phyloP scores from a whole-genome alignment of 192 early-diverging fungal species.

The Linderina pennispora region DNA sequence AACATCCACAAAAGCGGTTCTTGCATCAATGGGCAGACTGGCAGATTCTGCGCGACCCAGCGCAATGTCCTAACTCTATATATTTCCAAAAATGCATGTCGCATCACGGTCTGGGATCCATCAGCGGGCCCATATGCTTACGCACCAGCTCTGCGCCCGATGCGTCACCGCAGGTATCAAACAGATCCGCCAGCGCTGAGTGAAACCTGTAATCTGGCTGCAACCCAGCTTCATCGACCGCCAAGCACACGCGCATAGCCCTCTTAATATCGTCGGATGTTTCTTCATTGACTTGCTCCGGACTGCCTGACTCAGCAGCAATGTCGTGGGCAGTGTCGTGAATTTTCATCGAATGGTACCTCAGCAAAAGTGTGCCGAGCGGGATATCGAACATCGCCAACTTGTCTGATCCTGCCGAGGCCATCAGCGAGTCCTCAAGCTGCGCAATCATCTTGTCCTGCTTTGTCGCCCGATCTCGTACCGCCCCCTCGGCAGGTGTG shows the following conservation, averaged over 20 bases:
- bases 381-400: conserved; percentile 20
- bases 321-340: conserved; percentile 7
- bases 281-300: conserved; percentile 1
- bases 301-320: neutral
- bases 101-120: too few relatives aligned
- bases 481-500: neutral
- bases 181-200: conserved; percentile 28
- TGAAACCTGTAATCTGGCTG: conserved; percentile 31
- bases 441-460: conserved; percentile 24
- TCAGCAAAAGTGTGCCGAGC: conserved; percentile 32
- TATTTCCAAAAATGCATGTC: too few relatives aligned
- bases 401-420: neutral
- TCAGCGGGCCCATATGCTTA: conserved; percentile 2
- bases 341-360: conserved; percentile 26
- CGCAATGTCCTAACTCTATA: too few relatives aligned
- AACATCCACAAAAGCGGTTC: too few relatives aligned
- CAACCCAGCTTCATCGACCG: conserved; percentile 19
- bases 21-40: too few relatives aligned
- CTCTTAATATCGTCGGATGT: conserved; percentile 16
- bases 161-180: conserved; percentile 29
- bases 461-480: conserved; percentile 11
- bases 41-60: too few relatives aligned
- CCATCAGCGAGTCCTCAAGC: conserved; percentile 30
- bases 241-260: conserved; percentile 28
- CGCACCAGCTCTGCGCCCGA: conserved; percentile 30